A percentile compares a stretch with the other conserved stretches of the same genome.
These are phyloP conservation scores for Uncinocarpus reesii DNA, from an alignment of 2,329 filamentous ascomycete genomes.

Conservation along the genomic window DNA sequence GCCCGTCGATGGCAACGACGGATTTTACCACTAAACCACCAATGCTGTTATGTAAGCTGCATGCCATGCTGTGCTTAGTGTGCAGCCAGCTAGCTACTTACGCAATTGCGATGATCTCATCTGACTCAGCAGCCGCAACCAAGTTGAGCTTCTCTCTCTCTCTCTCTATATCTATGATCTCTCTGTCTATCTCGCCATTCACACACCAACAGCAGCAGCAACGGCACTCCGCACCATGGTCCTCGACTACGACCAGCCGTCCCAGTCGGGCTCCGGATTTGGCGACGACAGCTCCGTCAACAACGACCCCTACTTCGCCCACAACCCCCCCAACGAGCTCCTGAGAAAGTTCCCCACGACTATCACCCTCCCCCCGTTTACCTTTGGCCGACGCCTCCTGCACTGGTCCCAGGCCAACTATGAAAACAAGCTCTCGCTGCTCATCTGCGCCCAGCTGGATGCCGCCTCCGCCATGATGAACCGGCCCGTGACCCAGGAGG, in stretches of 20 bases:
- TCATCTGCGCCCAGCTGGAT: conserved; percentile 18
- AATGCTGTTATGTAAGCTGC: no score
- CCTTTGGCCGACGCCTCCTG: conserved; percentile 23
- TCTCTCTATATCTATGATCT: no score
- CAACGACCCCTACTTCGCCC: conserved; percentile 13
- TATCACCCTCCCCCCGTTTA: conserved; percentile 21
- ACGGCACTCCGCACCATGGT: not conserved
- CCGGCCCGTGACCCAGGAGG: conserved; percentile 24
- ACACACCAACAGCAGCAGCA: not conserved
- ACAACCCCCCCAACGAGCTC: conserved; percentile 8
- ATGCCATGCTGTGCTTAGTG: no score
- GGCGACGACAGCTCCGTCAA: conserved; percentile 9
- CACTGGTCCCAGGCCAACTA: conserved; percentile 22
- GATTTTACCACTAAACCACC: conserved; percentile 47
- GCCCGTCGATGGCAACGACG: no score
- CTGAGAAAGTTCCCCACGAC: conserved; percentile 20
- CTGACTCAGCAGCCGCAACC: no score
- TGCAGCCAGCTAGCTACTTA: no score
- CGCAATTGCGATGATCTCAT: no score
- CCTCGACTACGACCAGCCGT: conserved; percentile 4
- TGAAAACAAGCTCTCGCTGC: conserved; percentile 13
- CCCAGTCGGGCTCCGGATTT: conserved; percentile 4
- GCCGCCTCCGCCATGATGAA: conserved; percentile 19
- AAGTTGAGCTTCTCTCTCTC: no score
- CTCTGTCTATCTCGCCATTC: not conserved